A percentile compares a stretch with the other conserved stretches of the same genome.
phyloP scores from a whole-genome alignment of 331 rosid genomes.

The Quercus phellos region DNA sequence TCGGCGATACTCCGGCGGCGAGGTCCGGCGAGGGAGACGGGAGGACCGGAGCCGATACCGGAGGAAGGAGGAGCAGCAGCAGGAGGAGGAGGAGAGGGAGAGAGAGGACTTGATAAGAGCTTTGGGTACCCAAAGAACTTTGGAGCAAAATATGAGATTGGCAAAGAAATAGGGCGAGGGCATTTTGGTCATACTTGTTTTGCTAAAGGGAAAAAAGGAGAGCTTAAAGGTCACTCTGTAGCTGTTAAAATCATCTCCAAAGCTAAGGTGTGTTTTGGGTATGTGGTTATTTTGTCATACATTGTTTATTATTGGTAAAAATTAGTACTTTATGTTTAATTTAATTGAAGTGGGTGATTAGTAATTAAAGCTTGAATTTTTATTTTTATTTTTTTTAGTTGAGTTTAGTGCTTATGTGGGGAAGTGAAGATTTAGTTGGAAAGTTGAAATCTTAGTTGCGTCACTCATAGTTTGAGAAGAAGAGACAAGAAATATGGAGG shows the following conservation, averaged over 20 bases:
- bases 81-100: conserved; percentile 48
- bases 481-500: background rate
- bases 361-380: background rate
- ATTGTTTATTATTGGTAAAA: background rate
- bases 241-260: conserved; percentile 95
- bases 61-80: conserved; percentile 50
- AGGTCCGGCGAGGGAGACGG: conserved; percentile 55
- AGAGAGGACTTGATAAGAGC: conserved; percentile 69
- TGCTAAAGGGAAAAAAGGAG: conserved; percentile 86
- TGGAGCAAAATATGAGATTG: conserved; percentile 77
- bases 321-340: background rate
- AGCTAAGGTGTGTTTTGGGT: conserved; percentile 57
- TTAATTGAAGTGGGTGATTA: background rate
- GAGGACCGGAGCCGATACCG: conserved; percentile 81
- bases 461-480: background rate
- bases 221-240: conserved; percentile 74
- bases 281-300: background rate
- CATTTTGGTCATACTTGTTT: conserved; percentile 96
- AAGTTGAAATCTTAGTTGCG: background rate
- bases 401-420: background rate
- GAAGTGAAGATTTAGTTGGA: background rate
- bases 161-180: conserved; percentile 92
- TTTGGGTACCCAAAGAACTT: conserved; percentile 82
- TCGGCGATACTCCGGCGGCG: conserved; percentile 56
- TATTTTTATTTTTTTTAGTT: background rate